Conservation (phyloP, 2,329 filamentous ascomycete species). For the Nigrospora sphaerica region DNA sequence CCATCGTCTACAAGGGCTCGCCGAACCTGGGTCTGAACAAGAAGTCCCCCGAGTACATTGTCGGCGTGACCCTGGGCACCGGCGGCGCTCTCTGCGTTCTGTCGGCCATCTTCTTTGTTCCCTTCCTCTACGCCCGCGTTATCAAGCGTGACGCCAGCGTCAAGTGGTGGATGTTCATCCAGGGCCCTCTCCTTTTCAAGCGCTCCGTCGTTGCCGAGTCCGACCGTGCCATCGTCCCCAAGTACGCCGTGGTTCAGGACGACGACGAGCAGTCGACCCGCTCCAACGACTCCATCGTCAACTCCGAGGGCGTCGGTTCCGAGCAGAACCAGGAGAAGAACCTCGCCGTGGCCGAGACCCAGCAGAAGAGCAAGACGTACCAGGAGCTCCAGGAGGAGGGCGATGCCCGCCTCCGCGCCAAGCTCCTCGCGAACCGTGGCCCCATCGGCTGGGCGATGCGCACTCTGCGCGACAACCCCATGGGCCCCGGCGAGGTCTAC, state of each 20-base stretch:
- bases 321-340: slow-evolving; percentile 31
- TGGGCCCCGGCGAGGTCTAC: slow-evolving; percentile 67
- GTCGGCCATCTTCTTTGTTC: slow-evolving; percentile 65
- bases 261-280: slow-evolving; percentile 36
- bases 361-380: slow-evolving; percentile 43
- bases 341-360: slow-evolving; percentile 36
- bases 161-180: slow-evolving; percentile 54
- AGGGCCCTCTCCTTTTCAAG: slow-evolving; percentile 57
- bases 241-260: slow-evolving; percentile 73
- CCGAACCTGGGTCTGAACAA: slow-evolving; percentile 58
- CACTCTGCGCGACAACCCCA: slow-evolving; percentile 64
- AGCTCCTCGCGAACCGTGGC: slow-evolving; percentile 54
- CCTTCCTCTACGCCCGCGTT: slow-evolving; percentile 58
- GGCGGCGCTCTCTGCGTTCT: slow-evolving; percentile 54
- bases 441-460: slow-evolving; percentile 82
- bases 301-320: not conserved
- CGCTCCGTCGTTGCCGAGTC: slow-evolving; percentile 48
- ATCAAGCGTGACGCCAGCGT: slow-evolving; percentile 62
- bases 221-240: slow-evolving; percentile 53
- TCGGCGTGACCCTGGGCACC: slow-evolving; percentile 56
- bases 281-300: not conserved
- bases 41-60: slow-evolving; percentile 63
- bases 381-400: slow-evolving; percentile 53
- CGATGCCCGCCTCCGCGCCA: slow-evolving; percentile 51
- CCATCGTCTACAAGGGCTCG: slow-evolving; percentile 76